Percentiles rank a stretch among this genome's conserved stretches.
phyloP scores from a whole-genome alignment of 2,329 filamentous ascomycete genomes.

The Venturia aucupariae region DNA sequence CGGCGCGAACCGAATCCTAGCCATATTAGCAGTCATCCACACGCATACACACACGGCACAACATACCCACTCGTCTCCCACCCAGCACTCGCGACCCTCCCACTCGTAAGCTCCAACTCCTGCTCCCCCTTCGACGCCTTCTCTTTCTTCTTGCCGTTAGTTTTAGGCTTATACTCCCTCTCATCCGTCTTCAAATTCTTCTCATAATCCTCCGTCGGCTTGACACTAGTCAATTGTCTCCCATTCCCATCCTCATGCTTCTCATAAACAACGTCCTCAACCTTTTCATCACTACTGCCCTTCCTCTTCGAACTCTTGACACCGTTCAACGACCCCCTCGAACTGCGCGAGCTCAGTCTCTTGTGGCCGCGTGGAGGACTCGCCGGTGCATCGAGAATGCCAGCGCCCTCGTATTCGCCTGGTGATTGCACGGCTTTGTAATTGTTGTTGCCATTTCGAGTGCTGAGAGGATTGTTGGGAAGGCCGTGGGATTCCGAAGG shows the following conservation, averaged over 20 bases:
- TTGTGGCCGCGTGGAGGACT: conserved; percentile 8
- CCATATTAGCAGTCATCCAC: conserved; percentile 11
- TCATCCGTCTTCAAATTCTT: conserved; percentile 25
- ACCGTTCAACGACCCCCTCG: conserved; percentile 15
- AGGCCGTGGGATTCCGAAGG: conserved; percentile 8
- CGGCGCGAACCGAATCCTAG: conserved; percentile 74
- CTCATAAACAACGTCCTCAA: conserved; percentile 31
- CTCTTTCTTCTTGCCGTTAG: conserved; percentile 9
- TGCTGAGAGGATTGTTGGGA: conserved; percentile 6
- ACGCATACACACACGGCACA: neutral
- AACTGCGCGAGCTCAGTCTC: conserved; percentile 4
- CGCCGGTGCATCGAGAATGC: conserved; percentile 22
- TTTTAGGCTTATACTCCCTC: conserved; percentile 18
- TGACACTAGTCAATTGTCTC: conserved; percentile 36
- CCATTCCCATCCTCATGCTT: conserved; percentile 36
- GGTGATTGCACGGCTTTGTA: conserved; percentile 8
- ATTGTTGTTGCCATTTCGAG: neutral
- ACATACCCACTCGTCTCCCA: conserved; percentile 41
- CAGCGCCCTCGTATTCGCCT: conserved; percentile 21
- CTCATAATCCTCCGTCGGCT: conserved; percentile 31
- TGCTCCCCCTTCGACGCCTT: conserved; percentile 19
- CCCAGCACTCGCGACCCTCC: conserved; percentile 43
- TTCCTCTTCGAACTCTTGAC: conserved; percentile 15
- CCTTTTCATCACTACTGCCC: conserved; percentile 11
- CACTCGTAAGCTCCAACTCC: conserved; percentile 39